A percentile compares a stretch with the other conserved stretches of the same genome.
phyloP scores from a whole-genome alignment of 768 basidiomycete genomes.

The Daedaleopsis nitida region DNA sequence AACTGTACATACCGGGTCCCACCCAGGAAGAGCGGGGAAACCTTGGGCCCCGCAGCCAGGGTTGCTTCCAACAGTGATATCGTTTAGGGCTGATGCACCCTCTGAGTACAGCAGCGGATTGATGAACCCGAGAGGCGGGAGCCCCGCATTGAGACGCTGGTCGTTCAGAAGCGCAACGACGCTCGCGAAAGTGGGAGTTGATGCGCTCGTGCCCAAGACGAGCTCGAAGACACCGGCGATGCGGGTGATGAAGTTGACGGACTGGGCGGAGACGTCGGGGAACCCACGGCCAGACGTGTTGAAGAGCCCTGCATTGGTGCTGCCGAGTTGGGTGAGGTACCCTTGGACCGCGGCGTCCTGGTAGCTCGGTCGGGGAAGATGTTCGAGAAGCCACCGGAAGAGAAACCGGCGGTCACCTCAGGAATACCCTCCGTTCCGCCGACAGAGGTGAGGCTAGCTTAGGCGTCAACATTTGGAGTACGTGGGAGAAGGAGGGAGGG shows the following conservation, averaged over 20 bases:
- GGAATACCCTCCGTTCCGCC: conserved; percentile 33
- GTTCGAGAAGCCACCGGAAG: conserved; percentile 39
- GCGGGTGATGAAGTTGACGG: conserved; percentile 31
- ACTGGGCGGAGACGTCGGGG: conserved; percentile 48
- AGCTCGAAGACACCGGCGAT: conserved; percentile 14
- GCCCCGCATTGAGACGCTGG: conserved; percentile 29
- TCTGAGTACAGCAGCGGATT: conserved; percentile 37
- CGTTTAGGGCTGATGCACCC: conserved; percentile 31
- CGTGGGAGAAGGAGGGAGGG: neutral
- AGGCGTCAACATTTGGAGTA: neutral
- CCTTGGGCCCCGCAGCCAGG: conserved; percentile 29
- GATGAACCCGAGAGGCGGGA: conserved; percentile 35
- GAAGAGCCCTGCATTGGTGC: conserved; percentile 31
- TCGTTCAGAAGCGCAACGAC: conserved; percentile 38
- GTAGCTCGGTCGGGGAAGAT: conserved; percentile 35
- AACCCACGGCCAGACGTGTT: conserved; percentile 42
- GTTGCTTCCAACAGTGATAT: conserved; percentile 36
- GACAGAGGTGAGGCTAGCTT: conserved; percentile 35
- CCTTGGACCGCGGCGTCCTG: conserved; percentile 38
- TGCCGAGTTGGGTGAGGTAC: conserved; percentile 37
- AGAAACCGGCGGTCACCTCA: conserved; percentile 34
- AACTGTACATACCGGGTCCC: conserved; percentile 32
- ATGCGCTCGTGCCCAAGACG: conserved; percentile 35
- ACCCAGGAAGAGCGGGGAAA: conserved; percentile 31
- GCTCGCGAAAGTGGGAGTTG: conserved; percentile 36